Conservation (phyloP, 352 stramenopile genomes). For the Blastocystis hominis region DNA sequence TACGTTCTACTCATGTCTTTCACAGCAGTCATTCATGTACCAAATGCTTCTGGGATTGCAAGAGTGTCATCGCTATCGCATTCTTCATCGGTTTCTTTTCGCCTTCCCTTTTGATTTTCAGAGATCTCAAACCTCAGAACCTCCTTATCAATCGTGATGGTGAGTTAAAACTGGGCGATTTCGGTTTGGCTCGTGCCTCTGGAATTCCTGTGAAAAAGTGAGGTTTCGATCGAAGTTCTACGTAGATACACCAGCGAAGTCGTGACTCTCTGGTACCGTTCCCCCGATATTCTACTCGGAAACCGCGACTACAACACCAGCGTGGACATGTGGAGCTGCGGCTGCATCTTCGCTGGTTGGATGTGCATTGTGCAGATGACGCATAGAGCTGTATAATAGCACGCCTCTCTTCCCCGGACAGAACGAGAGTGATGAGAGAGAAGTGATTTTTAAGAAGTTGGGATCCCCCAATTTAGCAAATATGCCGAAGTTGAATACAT, state of each 20-base stretch:
- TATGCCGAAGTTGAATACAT: slow-evolving; percentile 62
- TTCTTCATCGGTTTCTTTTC: slow-evolving; percentile 74
- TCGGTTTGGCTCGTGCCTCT: slow-evolving; percentile 97
- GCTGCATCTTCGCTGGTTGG: slow-evolving; percentile 95
- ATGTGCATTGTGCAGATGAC: slow-evolving; percentile 64
- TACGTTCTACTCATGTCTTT: neutral
- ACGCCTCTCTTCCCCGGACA: slow-evolving; percentile 66
- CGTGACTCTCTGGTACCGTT: slow-evolving; percentile 85
- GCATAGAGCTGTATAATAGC: slow-evolving; percentile 25
- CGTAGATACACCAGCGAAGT: slow-evolving; percentile 75
- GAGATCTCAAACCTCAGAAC: slow-evolving; percentile 96
- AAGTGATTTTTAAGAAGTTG: slow-evolving; percentile 70
- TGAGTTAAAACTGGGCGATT: slow-evolving; percentile 98
- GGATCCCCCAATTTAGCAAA: slow-evolving; percentile 67
- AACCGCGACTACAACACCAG: slow-evolving; percentile 72
- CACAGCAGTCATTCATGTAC: slow-evolving; percentile 84
- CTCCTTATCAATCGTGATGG: slow-evolving; percentile 91
- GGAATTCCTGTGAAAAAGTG: slow-evolving; percentile 79
- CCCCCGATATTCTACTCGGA: slow-evolving; percentile 80
- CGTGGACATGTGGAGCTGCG: slow-evolving; percentile 85
- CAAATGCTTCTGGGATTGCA: slow-evolving; percentile 94
- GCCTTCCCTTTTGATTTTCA: slow-evolving; percentile 69
- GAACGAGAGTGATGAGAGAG: slow-evolving; percentile 68
- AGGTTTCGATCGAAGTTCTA: slow-evolving; percentile 65
- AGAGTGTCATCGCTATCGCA: slow-evolving; percentile 94